phyloP scores from a whole-genome alignment of 345 rosid genomes.

The Acer negundo region DNA sequence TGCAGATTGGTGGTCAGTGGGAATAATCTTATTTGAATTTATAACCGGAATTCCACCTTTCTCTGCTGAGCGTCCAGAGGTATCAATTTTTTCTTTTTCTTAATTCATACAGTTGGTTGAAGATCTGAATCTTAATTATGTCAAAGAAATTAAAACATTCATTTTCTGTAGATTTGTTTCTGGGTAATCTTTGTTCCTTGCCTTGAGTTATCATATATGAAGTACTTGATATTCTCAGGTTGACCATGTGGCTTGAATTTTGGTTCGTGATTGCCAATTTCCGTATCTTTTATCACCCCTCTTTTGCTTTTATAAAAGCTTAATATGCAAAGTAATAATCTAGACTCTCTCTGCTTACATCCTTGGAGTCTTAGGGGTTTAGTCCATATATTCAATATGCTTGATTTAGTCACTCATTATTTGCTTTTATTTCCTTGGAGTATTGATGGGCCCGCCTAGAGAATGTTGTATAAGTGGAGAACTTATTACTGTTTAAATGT shows the following conservation, averaged over 20 bases:
- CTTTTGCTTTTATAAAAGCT: neutral
- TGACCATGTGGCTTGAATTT: neutral
- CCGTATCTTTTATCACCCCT: neutral
- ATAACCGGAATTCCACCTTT: constrained; percentile 87
- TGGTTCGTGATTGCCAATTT: neutral
- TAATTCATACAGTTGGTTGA: neutral
- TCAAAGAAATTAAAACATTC: neutral
- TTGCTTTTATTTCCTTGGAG: neutral
- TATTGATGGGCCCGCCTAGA: neutral
- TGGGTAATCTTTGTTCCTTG: constrained; percentile 7
- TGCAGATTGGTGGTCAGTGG: constrained; percentile 91
- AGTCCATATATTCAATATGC: neutral
- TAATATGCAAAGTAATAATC: constrained; percentile 8
- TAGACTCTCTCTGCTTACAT: neutral
- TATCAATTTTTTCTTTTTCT: constrained; percentile 26
- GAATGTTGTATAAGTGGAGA: neutral
- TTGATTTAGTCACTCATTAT: neutral
- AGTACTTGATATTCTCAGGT: neutral
- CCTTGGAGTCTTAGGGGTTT: neutral
- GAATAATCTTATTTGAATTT: constrained; percentile 77
- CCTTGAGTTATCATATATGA: neutral
- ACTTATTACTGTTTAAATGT: neutral
- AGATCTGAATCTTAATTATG: neutral
- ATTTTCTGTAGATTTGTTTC: neutral
- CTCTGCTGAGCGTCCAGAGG: constrained; percentile 74